Percentiles rank a stretch among this genome's conserved stretches.
phyloP scores from a whole-genome alignment of 805 yeast species.

The Lachancea lanzarotensis region DNA sequence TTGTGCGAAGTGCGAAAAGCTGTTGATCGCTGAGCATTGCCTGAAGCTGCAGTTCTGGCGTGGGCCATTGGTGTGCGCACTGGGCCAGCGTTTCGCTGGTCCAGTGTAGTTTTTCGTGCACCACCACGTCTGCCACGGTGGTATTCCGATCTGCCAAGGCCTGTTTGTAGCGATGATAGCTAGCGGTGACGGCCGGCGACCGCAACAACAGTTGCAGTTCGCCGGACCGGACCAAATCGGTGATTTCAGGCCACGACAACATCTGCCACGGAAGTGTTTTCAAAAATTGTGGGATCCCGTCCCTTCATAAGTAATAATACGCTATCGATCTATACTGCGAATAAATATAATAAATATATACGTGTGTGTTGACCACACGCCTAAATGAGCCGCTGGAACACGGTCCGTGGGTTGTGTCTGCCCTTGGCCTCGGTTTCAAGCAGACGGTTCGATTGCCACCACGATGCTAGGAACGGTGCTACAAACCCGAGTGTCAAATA shows the following conservation, averaged over 20 bases:
- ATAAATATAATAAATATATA: neutral
- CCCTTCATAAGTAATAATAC: neutral
- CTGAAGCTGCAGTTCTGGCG: conserved; percentile 18
- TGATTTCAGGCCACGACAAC: conserved; percentile 5
- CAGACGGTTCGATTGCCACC: conserved; percentile 28
- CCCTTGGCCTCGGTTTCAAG: conserved; percentile 15
- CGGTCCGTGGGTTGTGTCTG: conserved; percentile 18
- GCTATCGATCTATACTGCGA: neutral
- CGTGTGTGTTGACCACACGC: too few relatives aligned
- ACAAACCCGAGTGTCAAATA: conserved; percentile 25
- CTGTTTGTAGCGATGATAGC: conserved; percentile 43
- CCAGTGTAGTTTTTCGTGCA: conserved; percentile 49
- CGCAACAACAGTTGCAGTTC: conserved; percentile 45
- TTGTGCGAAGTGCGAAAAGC: conserved; percentile 39
- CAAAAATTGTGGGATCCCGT: neutral
- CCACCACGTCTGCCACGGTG: conserved; percentile 43
- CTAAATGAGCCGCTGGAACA: conserved; percentile 11
- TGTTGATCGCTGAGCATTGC: conserved; percentile 22
- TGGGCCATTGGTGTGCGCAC: conserved; percentile 18
- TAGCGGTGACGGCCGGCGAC: conserved; percentile 36
- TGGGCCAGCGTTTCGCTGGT: conserved; percentile 25
- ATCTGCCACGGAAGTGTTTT: too few relatives aligned
- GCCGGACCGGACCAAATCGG: conserved; percentile 31
- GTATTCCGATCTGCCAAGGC: conserved; percentile 31
- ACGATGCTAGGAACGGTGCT: conserved; percentile 27